Base-by-base conservation (phyloP, 768 basidiomycete species). In the Tylopilus felleus region DNA sequence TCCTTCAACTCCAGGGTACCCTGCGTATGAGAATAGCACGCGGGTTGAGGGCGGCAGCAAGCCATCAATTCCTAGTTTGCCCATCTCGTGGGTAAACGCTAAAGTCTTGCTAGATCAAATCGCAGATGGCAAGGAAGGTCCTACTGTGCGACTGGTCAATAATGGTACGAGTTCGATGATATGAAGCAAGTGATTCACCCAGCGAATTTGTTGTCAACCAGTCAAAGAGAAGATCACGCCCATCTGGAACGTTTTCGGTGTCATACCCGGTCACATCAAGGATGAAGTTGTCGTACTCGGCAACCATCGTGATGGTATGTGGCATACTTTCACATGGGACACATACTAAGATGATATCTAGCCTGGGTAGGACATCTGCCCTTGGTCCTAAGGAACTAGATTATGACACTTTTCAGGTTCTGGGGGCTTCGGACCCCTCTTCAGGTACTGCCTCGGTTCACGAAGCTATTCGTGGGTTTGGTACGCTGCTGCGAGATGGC, bases 231-330 rank as follows among this genome's bases (percentile, higher is more conserved):
- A 85, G 62, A 80, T 95, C 21, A 93, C 83, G 8, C 91, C 93
- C 12, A 93, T 97, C 46, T 97, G 92, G 93, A 97, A 96, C 72
- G 79, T 82, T 14, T 88, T 90, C 77, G 88, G 82, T 22, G 78
- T 87, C 25, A 90, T 96, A 57, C 93, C 93, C 21, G 93, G 93
- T 4, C 82, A 86, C 53, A 81, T 94, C 62, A 79, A 79, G 53
- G 85, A 93, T 63, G 95, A 97, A 68, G 83, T 94, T 4, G 84
- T 98, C 22, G 67, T 97, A 8, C 70, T 98, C 47, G 95, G 94
- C 4, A 88, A 88, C 59, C 94, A 97, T 66, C 82, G 94, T 39
- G 93, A 96, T 73, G 92, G 90, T 84, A 58, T 60, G 79, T 65
- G 29, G n/a, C 13, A 36, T 36, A 33, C 12, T 47, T 31, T 43